Conservation (phyloP, 2,329 filamentous ascomycete species). For the Fusarium palustre region DNA sequence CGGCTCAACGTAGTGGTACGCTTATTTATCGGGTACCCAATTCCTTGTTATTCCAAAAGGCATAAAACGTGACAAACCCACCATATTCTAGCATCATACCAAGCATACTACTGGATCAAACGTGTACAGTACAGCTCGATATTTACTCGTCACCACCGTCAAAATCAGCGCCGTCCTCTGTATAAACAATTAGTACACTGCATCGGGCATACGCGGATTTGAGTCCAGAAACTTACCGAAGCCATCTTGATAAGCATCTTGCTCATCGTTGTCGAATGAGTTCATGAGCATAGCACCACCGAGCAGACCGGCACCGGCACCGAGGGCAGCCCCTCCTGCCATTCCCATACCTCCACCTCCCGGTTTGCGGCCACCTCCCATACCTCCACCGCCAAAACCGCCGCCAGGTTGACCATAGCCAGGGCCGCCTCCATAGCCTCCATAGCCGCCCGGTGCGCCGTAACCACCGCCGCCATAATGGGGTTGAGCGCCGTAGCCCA, state of each 20-base stretch:
- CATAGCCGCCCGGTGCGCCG: constrained; percentile 32
- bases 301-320: constrained; percentile 82
- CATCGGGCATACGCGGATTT: not conserved
- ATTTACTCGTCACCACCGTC: constrained; percentile 43
- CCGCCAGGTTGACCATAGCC: constrained; percentile 47
- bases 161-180: constrained; percentile 50
- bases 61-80: constrained; percentile 19
- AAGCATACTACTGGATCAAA: not conserved
- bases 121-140: too few species aligned
- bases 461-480: constrained; percentile 43
- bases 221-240: constrained; percentile 50
- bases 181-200: constrained; percentile 35
- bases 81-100: not conserved
- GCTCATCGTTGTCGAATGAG: constrained; percentile 72
- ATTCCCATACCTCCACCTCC: constrained; percentile 69
- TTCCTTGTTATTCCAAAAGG: constrained; percentile 4
- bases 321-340: constrained; percentile 79
- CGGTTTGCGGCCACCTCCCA: constrained; percentile 52
- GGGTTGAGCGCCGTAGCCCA: constrained; percentile 46
- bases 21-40: constrained; percentile 10
- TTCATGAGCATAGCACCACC: constrained; percentile 80
- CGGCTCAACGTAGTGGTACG: not conserved
- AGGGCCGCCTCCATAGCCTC: constrained; percentile 50
- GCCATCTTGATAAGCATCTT: constrained; percentile 66
- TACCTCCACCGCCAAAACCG: constrained; percentile 38